phyloP scores from a whole-genome alignment of 768 basidiomycete species.

The Collybia nuda region DNA sequence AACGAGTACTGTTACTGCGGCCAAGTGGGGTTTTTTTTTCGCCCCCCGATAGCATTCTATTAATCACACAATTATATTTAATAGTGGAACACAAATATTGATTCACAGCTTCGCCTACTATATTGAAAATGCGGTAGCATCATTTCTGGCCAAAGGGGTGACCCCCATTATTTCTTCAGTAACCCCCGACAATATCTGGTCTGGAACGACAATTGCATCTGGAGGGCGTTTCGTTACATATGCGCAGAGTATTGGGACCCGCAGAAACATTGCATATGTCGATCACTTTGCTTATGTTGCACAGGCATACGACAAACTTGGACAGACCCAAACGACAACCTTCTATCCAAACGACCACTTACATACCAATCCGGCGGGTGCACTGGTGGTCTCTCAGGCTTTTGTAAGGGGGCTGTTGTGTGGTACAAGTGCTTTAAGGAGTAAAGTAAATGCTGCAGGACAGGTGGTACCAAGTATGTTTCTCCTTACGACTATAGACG shows the following conservation, averaged over 20 bases:
- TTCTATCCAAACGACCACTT: conserved; percentile 36
- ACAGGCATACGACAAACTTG: conserved; percentile 28
- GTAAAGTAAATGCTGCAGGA: conserved; percentile 20
- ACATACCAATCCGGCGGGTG: conserved; percentile 31
- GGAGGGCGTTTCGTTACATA: conserved; percentile 30
- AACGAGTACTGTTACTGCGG: conserved; percentile 14
- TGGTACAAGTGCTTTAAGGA: conserved; percentile 20
- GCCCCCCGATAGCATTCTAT: not conserved
- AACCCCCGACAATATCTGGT: conserved; percentile 36
- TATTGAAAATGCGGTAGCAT: conserved; percentile 27
- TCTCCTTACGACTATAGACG: too few relatives aligned
- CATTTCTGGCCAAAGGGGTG: conserved; percentile 32
- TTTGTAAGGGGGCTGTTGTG: conserved; percentile 33
- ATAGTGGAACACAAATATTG: conserved; percentile 26
- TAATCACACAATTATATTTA: not conserved
- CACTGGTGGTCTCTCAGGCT: conserved; percentile 31
- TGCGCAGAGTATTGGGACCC: conserved; percentile 19
- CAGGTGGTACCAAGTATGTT: not conserved
- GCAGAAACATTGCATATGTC: conserved; percentile 24
- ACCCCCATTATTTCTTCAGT: conserved; percentile 29
- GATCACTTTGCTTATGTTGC: conserved; percentile 31
- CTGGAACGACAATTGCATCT: conserved; percentile 17
- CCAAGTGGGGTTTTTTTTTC: conserved; percentile 9
- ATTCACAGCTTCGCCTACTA: conserved; percentile 32
- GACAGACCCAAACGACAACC: conserved; percentile 19